phyloP scores from a whole-genome alignment of 495 filamentous ascomycete species.

The Penicillium silybi region DNA sequence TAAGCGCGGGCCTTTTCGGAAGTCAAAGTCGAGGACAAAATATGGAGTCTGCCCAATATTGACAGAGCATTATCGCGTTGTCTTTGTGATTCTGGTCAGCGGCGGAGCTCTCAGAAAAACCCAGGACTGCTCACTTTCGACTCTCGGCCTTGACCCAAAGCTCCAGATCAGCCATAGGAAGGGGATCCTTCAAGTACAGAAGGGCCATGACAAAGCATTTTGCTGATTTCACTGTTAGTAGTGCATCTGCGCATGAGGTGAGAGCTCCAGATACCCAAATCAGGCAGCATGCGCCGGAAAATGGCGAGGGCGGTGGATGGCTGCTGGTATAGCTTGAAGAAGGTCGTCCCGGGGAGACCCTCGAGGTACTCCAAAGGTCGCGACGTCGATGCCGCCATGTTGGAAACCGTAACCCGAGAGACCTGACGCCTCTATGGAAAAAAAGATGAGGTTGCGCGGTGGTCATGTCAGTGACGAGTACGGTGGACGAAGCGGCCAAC shows the following conservation, averaged over 20 bases:
- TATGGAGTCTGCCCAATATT: conserved; percentile 77
- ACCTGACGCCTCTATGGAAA: conserved; percentile 34
- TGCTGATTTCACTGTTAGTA: conserved; percentile 51
- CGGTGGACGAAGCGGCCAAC: conserved; percentile 31
- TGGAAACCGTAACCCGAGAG: conserved; percentile 29
- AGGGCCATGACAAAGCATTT: conserved; percentile 95
- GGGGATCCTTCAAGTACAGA: conserved; percentile 76
- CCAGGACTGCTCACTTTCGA: conserved; percentile 48
- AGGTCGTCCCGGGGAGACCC: conserved; percentile 81
- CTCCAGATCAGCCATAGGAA: conserved; percentile 73
- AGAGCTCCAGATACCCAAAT: conserved; percentile 60
- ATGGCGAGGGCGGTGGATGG: conserved; percentile 93
- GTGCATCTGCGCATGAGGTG: neutral
- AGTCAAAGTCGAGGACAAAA: conserved; percentile 58
- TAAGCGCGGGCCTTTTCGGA: conserved; percentile 61
- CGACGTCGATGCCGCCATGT: conserved; percentile 66
- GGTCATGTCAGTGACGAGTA: conserved; percentile 15
- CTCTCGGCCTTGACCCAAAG: conserved; percentile 75
- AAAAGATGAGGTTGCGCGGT: conserved; percentile 7
- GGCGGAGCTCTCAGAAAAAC: neutral
- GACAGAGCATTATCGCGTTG: conserved; percentile 78
- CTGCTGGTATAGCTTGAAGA: conserved; percentile 87
- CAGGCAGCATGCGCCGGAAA: conserved; percentile 94
- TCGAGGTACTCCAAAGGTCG: conserved; percentile 82
- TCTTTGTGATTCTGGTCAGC: conserved; percentile 34